Evolutionary conservation across 345 rosid genomes (phyloP), one percentile per base, ranked within the genome.

Genomic region (Boechera retrofracta): DNA sequence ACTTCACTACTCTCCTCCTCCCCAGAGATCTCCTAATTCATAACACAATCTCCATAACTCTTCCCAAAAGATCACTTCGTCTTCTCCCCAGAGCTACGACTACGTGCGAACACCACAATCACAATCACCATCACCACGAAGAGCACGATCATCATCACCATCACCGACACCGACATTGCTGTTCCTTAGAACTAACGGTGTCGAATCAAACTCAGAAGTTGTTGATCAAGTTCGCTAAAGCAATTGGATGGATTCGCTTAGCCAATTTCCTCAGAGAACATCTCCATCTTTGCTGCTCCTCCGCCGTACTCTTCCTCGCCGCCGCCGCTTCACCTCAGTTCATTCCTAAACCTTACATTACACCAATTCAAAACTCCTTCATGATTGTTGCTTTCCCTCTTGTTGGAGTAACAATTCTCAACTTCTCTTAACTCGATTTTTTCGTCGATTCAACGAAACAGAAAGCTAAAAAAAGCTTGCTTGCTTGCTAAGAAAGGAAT

Each of bases 191-290:
- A 29, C 5, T 26, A 21, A 80, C 75, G 68, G 80, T 78, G 7
- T 39, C 62, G 52, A 87, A 44, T 26, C 79, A 82, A 13, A 56
- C 81, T 16, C 97, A 87, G 79, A 77, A 62, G 73, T 76, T 86
- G 3, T 16, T 94, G 41, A 65, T 81, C 12, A 57, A 69, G 12
- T 89, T 94, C 63, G 94, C 97, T 38, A 84, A 81, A 61, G 78
- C 89, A 2, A 72, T 81, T 0, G 81, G 93, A 82, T 94, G 98
- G 97, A 55, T 67, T 42, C 86, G 85, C 33, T 61, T 90, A 44
- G 92, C 97, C 41, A 83, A 89, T 79, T 80, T 85, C 75, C 77
- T 90, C 79, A 85, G 97, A 64, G 96, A 94, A 79, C 70, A 94
- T 67, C 83, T 94, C 75, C 91, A 85, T 31, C 86, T 84, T 49